Percentiles rank a stretch among this genome's conserved stretches.
These are phyloP conservation scores for Penicillium sp. DNA, from an alignment of 2,329 filamentous ascomycete genomes.

Conservation along the genomic window DNA sequence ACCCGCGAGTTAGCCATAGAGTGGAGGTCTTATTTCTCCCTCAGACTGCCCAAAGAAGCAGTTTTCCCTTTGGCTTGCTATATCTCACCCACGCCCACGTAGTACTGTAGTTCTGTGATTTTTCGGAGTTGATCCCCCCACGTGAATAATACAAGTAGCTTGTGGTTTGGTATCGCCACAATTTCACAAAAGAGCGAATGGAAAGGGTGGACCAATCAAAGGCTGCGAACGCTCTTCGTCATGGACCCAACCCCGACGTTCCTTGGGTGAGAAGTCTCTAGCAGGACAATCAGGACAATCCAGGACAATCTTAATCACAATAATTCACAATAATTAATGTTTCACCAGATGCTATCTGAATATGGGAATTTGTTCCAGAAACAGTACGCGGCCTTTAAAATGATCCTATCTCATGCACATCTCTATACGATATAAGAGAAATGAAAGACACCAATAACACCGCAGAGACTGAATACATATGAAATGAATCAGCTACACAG, in stretches of 20 bases:
- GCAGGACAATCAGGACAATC: constrained; percentile 17
- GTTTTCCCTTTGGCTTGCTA: too few species aligned
- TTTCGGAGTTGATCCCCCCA: too few species aligned
- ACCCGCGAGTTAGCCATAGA: constrained; percentile 13
- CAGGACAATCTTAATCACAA: constrained; percentile 18
- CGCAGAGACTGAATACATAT: constrained; percentile 7
- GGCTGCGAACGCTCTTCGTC: background rate
- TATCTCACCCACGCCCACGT: too few species aligned
- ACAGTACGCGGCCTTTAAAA: constrained; percentile 1
- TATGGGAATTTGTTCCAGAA: background rate
- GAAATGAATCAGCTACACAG: constrained; percentile 9
- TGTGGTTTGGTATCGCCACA: background rate
- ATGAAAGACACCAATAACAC: constrained; percentile 1
- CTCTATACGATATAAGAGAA: background rate
- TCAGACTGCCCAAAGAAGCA: background rate
- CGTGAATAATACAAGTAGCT: too few species aligned
- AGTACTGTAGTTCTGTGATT: too few species aligned
- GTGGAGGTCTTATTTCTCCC: constrained; percentile 2
- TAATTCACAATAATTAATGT: constrained; percentile 6
- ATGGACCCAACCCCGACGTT: constrained; percentile 3
- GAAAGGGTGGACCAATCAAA: constrained; percentile 1
- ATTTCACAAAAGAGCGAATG: background rate
- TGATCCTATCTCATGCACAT: background rate
- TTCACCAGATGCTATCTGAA: background rate
- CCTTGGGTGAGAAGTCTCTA: constrained; percentile 16